Evolutionary conservation across 768 basidiomycete genomes (phyloP), one percentile per base, ranked within the genome.

Genomic region (Rhodotorula kratochvilovae): DNA sequence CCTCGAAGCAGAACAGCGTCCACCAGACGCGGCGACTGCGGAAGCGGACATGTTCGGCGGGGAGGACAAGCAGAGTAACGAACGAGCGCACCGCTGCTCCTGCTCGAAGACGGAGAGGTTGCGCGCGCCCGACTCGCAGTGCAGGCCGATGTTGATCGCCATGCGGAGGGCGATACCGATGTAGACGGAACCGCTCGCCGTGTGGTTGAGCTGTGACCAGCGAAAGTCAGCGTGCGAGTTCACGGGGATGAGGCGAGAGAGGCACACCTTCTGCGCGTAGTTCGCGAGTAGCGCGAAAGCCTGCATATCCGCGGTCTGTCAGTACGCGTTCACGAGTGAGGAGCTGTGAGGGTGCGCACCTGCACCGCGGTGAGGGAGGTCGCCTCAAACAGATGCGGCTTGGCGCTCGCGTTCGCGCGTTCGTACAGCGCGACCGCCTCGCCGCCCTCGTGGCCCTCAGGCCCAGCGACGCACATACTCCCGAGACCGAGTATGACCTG

Each of bases 121-220:
- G n/a, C 29, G n/a, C 17, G n/a, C 53, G 2, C 39, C 42, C n/a
- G 39, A 39, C 36, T 63, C 62, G n/a, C 39, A 43, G 21, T 63
- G 62, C n/a, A 63, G 23, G 19, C 62, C 62, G 39, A 63, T 53
- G 53, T 63, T 63, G 53, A 63, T 63, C 6, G 62, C 62, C n/a
- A 63, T 29, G 1, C 62, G 39, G 17, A 63, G 13, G 1, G 53
- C 62, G 39, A 63, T 63, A 31, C 62, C 62, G 53, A 63, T 51
- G 62, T 43, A 63, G 39, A 63, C 53, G 39, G 51, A 17, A 1
- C 62, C 62, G 36, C n/a, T 27, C n/a, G 62, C 54, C 39, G 29
- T 31, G 42, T 54, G 53, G 53, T 63, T 63, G 51, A 55, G 51
- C 62, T 46, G 45, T 21, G 17, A 7, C 19, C 19, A 16, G 8